Base-by-base conservation (phyloP, 306 rosid species). In the Quercus gilva region DNA sequence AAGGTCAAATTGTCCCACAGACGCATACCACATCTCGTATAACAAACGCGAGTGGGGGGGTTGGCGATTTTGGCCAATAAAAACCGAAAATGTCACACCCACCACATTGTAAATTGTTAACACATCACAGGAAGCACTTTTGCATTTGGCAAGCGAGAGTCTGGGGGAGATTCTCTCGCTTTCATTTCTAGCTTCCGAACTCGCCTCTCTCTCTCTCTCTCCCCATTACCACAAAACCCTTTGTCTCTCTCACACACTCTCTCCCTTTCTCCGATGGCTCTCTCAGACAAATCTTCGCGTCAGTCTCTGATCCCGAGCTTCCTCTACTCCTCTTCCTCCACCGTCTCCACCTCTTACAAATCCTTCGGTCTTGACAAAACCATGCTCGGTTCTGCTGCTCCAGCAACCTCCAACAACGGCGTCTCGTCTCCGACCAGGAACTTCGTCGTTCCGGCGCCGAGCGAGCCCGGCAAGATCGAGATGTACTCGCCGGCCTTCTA, bases 401-500 rank as follows among this genome's bases (percentile, higher is more conserved):
- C 45, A 8, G 45, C 88, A 20, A 31, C 29, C 56, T 76, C 77
- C 51, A 49, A 20, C 29, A 4, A 60, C 76, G 3, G 68, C 12
- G 28, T 26, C 20, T 77, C 73, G 6, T 61, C 90, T 0, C 75
- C 86, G 19, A 26, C 75, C 18, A 83, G 67, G 28, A 68, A 74
- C 41, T 23, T 88, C 78, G 57, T 88, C 69, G 79, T 89, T 74
- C 90, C 89, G 0, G 68, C 97, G 64, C 93, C 99, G 1, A 84
- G 81, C 37, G 99, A 95, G 80, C 83, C 89, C 1, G 69, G 83
- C 33, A 86, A 75, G 92, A 82, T 95, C 89, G 94, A 95, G 91
- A 18, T 95, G 91, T 93, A 91, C 79, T 96, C 99, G 0, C 96
- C 94, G 4, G 82, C 95, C 21, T 96, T 90, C 96, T 96, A 90